Evolutionary conservation across 495 filamentous ascomycete species (phyloP).

Genomic region (Trichoderma orchidacearum): DNA sequence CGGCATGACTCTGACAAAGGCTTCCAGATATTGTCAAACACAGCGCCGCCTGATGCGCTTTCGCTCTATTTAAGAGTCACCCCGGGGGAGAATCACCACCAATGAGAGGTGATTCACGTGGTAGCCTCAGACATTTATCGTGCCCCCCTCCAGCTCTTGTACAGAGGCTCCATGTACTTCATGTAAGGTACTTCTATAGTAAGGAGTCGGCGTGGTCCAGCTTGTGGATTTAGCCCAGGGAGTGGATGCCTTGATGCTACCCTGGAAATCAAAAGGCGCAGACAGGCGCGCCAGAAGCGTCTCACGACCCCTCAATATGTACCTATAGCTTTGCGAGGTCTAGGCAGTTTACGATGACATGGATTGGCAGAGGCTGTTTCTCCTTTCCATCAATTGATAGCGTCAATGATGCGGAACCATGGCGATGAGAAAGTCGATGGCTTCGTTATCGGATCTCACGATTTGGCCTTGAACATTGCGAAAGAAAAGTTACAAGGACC

Average conservation of each 20-base stretch:
- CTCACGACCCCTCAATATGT: neutral
- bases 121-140: neutral
- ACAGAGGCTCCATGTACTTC: no score
- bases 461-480: neutral
- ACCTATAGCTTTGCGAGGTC: neutral
- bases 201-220: neutral
- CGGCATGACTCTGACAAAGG: no score
- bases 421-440: slow-evolving; percentile 10
- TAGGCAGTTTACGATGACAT: neutral
- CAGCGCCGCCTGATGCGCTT: neutral
- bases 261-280: neutral
- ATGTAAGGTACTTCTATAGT: neutral
- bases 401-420: no score
- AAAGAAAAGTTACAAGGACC: no score
- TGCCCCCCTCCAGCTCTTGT: no score
- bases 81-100: neutral
- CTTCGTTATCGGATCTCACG: neutral
- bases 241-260: neutral
- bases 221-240: neutral
- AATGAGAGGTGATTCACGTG: neutral
- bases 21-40: no score
- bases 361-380: no score
- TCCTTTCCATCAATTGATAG: no score
- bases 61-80: neutral
- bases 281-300: neutral